phyloP scores from a whole-genome alignment of 345 rosid species.

The Reutealis trisperma region DNA sequence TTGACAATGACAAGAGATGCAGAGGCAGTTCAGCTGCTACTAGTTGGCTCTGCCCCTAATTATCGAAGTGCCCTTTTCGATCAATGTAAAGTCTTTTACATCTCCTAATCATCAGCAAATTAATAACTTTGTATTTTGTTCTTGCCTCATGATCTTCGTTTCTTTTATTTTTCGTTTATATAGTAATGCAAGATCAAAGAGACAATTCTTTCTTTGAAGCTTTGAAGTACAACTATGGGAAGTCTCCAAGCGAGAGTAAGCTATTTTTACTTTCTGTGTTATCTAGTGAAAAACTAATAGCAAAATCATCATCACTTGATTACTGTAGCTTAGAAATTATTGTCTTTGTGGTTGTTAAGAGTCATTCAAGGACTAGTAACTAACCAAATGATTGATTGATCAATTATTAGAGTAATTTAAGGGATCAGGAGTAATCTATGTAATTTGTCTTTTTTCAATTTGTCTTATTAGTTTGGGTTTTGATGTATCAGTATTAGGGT shows the following conservation, averaged over 20 bases:
- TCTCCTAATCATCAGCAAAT: not conserved
- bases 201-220: conserved; percentile 43
- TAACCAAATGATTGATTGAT: not conserved
- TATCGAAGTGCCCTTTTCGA: conserved; percentile 45
- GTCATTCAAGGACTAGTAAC: not conserved
- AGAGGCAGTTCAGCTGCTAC: conserved; percentile 62
- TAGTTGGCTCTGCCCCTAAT: conserved; percentile 50
- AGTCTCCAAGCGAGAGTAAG: conserved; percentile 45
- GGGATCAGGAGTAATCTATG: conserved; percentile 3
- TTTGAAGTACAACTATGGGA: conserved; percentile 46
- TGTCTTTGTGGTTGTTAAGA: not conserved
- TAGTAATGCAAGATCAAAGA: conserved; percentile 56
- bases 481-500: not conserved
- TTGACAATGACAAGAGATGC: conserved; percentile 45
- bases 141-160: conserved; percentile 1
- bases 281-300: not conserved
- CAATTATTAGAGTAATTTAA: not conserved
- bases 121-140: not conserved
- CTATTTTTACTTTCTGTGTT: not conserved
- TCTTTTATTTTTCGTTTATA: not conserved
- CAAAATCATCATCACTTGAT: not conserved
- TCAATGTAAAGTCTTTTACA: conserved; percentile 38
- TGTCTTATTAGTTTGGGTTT: not conserved
- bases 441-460: not conserved
- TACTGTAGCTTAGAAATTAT: not conserved